These are phyloP conservation scores for Raffaelea ambrosiae DNA, from an alignment of 2,329 filamentous ascomycete species.

Conservation along the genomic window DNA sequence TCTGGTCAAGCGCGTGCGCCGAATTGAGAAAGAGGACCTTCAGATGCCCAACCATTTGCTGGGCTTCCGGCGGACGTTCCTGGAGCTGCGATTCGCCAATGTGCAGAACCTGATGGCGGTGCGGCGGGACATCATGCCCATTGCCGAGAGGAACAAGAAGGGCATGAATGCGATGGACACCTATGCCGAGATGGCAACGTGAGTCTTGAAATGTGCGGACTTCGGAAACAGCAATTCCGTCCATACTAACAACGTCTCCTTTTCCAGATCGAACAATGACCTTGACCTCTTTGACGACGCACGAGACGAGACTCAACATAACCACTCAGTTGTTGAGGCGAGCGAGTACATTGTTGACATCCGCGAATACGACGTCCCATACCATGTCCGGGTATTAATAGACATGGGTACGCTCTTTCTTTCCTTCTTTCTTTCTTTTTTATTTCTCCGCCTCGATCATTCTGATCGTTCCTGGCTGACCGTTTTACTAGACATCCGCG, in stretches of 20 bases:
- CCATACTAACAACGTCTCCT: background rate
- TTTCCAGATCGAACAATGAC: constrained; percentile 41
- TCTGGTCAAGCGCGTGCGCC: constrained; percentile 67
- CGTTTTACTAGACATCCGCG: constrained; percentile 68
- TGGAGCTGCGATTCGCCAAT: constrained; percentile 81
- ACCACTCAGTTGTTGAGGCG: constrained; percentile 65
- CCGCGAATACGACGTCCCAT: constrained; percentile 97
- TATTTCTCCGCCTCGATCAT: background rate
- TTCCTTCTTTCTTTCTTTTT: background rate
- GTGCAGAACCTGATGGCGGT: constrained; percentile 80
- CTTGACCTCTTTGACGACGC: constrained; percentile 91
- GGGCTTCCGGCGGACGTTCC: constrained; percentile 79
- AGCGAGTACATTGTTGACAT: constrained; percentile 98
- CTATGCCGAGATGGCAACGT: constrained; percentile 93
- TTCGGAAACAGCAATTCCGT: background rate
- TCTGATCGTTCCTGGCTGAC: background rate
- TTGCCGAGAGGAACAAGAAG: constrained; percentile 95
- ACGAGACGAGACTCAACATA: constrained; percentile 72
- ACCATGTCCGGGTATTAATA: constrained; percentile 98
- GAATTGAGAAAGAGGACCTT: constrained; percentile 86
- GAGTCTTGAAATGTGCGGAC: constrained; percentile 22
- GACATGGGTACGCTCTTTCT: constrained; percentile 59
- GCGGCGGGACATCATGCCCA: constrained; percentile 72
- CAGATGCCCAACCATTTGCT: constrained; percentile 92
- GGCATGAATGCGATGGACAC: constrained; percentile 96